These are phyloP conservation scores for Dimocarpus longan DNA, from an alignment of 345 rosid genomes.

Conservation along the genomic window DNA sequence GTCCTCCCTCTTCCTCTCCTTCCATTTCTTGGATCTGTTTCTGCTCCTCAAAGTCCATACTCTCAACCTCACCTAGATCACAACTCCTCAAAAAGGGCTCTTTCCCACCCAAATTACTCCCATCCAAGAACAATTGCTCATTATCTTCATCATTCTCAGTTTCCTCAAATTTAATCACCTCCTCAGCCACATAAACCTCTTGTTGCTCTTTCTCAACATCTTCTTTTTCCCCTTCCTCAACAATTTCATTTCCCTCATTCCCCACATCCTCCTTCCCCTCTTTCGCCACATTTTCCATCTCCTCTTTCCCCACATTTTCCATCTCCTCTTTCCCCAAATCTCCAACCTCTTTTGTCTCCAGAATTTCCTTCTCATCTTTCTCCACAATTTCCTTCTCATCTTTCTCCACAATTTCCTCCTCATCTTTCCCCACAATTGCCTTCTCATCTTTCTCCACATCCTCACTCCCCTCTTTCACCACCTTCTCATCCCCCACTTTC, in stretches of 20 bases:
- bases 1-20: conserved; percentile 28
- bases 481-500: conserved; percentile 29
- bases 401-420: conserved; percentile 36
- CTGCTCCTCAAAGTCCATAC: conserved; percentile 23
- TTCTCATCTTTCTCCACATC: conserved; percentile 15
- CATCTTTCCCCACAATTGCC: conserved; percentile 34
- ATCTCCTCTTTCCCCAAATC: conserved; percentile 25
- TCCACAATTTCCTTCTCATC: background rate
- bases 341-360: conserved; percentile 21
- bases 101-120: conserved; percentile 32
- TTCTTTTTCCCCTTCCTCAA: conserved; percentile 20
- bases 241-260: conserved; percentile 47
- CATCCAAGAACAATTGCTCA: conserved; percentile 49
- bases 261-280: conserved; percentile 7
- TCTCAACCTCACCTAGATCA: conserved; percentile 27
- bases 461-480: conserved; percentile 26
- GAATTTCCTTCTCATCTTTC: conserved; percentile 33
- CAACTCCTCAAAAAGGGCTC: conserved; percentile 54
- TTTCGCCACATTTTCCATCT: conserved; percentile 19
- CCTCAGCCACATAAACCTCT: conserved; percentile 10
- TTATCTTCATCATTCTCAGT: conserved; percentile 28
- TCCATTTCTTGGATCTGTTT: conserved; percentile 8
- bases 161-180: conserved; percentile 35
- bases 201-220: conserved; percentile 11
- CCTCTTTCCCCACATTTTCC: conserved; percentile 36